These are phyloP conservation scores for Populus alba DNA, from an alignment of 345 rosid genomes.

Conservation along the genomic window DNA sequence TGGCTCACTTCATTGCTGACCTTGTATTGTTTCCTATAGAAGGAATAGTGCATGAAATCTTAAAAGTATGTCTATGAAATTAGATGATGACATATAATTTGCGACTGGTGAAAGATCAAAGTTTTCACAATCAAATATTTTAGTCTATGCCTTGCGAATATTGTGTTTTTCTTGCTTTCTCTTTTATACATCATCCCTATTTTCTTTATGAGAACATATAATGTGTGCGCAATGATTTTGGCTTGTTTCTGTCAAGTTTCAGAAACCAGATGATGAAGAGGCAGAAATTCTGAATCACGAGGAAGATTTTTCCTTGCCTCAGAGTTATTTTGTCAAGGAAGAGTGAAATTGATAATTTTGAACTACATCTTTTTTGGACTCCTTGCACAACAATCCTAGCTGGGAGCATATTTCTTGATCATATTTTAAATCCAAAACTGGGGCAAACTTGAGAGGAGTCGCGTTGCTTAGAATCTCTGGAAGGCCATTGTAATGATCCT, in stretches of 20 bases:
- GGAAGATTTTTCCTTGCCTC: slow-evolving; percentile 89
- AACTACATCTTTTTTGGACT: background rate
- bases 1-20: background rate
- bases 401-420: background rate
- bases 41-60: background rate
- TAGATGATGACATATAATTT: background rate
- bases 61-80: background rate
- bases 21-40: background rate
- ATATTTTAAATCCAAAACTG: background rate
- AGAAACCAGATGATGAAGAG: slow-evolving; percentile 96
- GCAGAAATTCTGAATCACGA: slow-evolving; percentile 71
- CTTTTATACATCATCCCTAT: background rate
- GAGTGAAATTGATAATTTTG: slow-evolving; percentile 35
- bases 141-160: background rate
- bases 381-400: background rate
- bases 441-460: background rate
- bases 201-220: background rate
- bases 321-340: slow-evolving; percentile 77
- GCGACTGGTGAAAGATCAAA: background rate
- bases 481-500: background rate
- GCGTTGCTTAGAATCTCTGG: background rate
- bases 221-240: background rate
- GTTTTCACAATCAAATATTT: background rate
- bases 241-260: slow-evolving; percentile 7
- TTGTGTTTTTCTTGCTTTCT: background rate